phyloP scores from a whole-genome alignment of 345 rosid genomes.

The Arabidopsis arenosa region DNA sequence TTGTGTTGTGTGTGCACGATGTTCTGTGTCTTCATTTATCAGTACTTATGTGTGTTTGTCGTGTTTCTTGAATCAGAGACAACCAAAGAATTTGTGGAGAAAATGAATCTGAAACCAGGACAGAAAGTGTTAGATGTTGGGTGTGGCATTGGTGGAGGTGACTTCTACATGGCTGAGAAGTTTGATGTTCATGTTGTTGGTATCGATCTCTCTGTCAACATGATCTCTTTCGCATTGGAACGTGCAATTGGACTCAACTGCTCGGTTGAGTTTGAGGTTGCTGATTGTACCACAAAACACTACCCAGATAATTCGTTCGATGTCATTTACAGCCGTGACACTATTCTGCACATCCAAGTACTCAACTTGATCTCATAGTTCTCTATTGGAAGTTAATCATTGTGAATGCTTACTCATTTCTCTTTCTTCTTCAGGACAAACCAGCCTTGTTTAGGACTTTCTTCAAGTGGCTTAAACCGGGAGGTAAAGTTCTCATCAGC shows the following conservation, averaged over 20 bases:
- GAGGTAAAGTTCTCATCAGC: slow-evolving; percentile 91
- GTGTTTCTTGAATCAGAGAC: slow-evolving; percentile 67
- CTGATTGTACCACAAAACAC: slow-evolving; percentile 87
- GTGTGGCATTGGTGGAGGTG: slow-evolving; percentile 99
- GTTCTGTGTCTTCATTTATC: not conserved
- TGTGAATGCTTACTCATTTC: slow-evolving; percentile 20
- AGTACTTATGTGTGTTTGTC: slow-evolving; percentile 1
- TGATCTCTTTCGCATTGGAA: slow-evolving; percentile 94
- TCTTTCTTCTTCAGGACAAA: slow-evolving; percentile 64
- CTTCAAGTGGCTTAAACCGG: slow-evolving; percentile 94
- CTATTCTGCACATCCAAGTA: slow-evolving; percentile 94
- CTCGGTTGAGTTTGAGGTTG: slow-evolving; percentile 95
- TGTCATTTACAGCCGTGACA: slow-evolving; percentile 97
- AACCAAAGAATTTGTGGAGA: slow-evolving; percentile 91
- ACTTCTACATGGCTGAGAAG: slow-evolving; percentile 94
- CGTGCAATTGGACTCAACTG: slow-evolving; percentile 92
- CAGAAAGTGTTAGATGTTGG: slow-evolving; percentile 99
- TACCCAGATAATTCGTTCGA: slow-evolving; percentile 83
- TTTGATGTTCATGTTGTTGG: slow-evolving; percentile 89
- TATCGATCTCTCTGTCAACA: slow-evolving; percentile 91
- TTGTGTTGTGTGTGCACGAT: not conserved
- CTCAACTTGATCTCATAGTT: not conserved
- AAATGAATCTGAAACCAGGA: slow-evolving; percentile 83
- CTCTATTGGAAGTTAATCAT: slow-evolving; percentile 23
- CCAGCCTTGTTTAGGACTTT: slow-evolving; percentile 86